These are phyloP conservation scores for Brassica juncea DNA, from an alignment of 345 rosid genomes.

Conservation along the genomic window DNA sequence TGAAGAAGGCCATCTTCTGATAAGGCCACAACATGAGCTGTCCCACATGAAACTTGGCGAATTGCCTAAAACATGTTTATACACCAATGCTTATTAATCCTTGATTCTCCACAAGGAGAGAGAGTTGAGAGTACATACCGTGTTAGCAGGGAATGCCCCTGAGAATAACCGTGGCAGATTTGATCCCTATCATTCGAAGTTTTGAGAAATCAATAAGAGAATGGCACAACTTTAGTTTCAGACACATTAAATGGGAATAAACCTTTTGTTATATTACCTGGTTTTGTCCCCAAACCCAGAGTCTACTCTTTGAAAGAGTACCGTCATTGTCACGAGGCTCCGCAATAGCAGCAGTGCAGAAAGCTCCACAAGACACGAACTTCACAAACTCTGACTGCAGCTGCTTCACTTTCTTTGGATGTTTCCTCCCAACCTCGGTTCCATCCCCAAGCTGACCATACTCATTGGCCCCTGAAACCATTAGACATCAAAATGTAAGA, in stretches of 20 bases:
- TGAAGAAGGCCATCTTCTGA: conserved; percentile 84
- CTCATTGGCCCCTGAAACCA: conserved; percentile 73
- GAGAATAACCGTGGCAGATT: conserved; percentile 80
- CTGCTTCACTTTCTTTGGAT: conserved; percentile 78
- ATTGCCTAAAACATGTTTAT: conserved; percentile 48
- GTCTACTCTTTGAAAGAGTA: conserved; percentile 63
- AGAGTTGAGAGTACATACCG: conserved; percentile 46
- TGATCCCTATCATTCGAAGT: conserved; percentile 63
- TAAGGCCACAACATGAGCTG: conserved; percentile 90
- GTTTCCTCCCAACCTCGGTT: conserved; percentile 75
- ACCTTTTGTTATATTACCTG: conserved; percentile 51
- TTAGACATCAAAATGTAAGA: not conserved
- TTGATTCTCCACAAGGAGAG: not conserved
- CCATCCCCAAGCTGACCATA: conserved; percentile 99
- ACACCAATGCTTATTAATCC: not conserved
- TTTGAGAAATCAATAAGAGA: not conserved
- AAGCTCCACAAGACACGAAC: conserved; percentile 90
- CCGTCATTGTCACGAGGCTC: conserved; percentile 80
- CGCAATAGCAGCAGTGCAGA: conserved; percentile 88
- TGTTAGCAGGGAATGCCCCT: conserved; percentile 75
- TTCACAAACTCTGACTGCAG: conserved; percentile 84
- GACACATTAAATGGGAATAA: not conserved
- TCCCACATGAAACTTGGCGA: conserved; percentile 87
- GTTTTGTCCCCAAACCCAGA: conserved; percentile 99
- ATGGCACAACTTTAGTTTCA: not conserved